A percentile compares a stretch with the other conserved stretches of the same genome.
Conservation (phyloP, 2,329 filamentous ascomycete species). For the Pleochaeta shiraiana region DNA sequence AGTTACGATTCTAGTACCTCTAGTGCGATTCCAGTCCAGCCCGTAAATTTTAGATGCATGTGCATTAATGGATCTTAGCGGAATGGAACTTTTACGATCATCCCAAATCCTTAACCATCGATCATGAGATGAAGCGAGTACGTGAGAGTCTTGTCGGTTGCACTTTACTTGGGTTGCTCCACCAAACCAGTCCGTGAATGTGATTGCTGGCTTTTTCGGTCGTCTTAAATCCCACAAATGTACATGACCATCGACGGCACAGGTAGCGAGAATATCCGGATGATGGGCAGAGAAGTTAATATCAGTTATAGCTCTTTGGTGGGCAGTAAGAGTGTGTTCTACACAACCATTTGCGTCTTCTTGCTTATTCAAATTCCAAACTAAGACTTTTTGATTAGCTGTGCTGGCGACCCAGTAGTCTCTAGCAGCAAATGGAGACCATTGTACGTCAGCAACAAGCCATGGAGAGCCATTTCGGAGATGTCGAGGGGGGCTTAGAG, state of each 20-base stretch:
- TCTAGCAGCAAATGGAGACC: slow-evolving; percentile 77
- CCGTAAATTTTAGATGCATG: slow-evolving; percentile 91
- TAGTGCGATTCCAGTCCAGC: slow-evolving; percentile 76
- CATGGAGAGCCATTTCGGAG: slow-evolving; percentile 76
- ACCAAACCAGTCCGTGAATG: slow-evolving; percentile 82
- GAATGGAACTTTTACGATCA: slow-evolving; percentile 53
- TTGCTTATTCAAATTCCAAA: slow-evolving; percentile 71
- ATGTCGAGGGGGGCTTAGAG: slow-evolving; percentile 67
- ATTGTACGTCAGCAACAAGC: slow-evolving; percentile 90
- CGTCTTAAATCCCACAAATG: slow-evolving; percentile 77
- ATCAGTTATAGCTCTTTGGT: slow-evolving; percentile 77
- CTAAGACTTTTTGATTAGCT: slow-evolving; percentile 80
- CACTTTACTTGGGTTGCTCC: slow-evolving; percentile 92
- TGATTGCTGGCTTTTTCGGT: slow-evolving; percentile 49
- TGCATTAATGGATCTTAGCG: slow-evolving; percentile 65
- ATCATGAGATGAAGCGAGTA: slow-evolving; percentile 81
- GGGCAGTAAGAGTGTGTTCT: slow-evolving; percentile 71
- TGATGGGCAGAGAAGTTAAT: slow-evolving; percentile 93
- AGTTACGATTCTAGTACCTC: slow-evolving; percentile 51
- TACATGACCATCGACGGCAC: slow-evolving; percentile 80
- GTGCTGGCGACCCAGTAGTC: slow-evolving; percentile 92
- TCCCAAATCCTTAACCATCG: slow-evolving; percentile 81
- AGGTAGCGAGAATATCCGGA: slow-evolving; percentile 73
- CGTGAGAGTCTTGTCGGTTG: slow-evolving; percentile 68
- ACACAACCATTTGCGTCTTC: slow-evolving; percentile 42